phyloP scores from a whole-genome alignment of 495 filamentous ascomycete species.

The Aeminium ludgeri region DNA sequence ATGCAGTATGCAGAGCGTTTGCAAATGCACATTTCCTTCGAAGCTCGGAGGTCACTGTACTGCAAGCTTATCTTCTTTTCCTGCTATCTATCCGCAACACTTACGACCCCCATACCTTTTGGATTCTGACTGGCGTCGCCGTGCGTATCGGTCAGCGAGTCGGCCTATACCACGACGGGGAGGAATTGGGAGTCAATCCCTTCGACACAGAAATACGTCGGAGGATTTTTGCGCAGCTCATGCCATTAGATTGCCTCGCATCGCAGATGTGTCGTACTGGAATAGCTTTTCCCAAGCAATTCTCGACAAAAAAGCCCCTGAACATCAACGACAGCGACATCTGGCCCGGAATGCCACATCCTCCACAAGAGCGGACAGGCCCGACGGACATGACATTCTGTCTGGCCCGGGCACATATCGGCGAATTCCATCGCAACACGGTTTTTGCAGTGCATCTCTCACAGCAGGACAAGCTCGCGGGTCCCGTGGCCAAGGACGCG shows the following conservation, averaged over 20 bases:
- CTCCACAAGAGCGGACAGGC: slow-evolving; percentile 2
- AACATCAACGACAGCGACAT: slow-evolving; percentile 19
- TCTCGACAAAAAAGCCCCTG: slow-evolving; percentile 10
- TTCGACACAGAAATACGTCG: slow-evolving; percentile 16
- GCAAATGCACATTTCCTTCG: slow-evolving; percentile 14
- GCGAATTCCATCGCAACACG: slow-evolving; percentile 8
- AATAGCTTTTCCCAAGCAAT: slow-evolving; percentile 4
- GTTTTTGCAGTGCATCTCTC: not conserved
- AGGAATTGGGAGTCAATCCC: slow-evolving; percentile 10
- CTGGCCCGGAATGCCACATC: slow-evolving; percentile 10
- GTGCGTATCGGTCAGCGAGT: slow-evolving; percentile 14
- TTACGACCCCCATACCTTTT: slow-evolving; percentile 15
- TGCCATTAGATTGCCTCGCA: slow-evolving; percentile 13
- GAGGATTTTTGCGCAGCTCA: slow-evolving; percentile 17
- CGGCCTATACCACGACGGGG: slow-evolving; percentile 15
- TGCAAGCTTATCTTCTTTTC: slow-evolving; percentile 16
- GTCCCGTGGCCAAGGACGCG: not conserved
- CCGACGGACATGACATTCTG: slow-evolving; percentile 18
- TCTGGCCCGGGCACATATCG: slow-evolving; percentile 11
- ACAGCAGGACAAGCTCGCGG: not conserved
- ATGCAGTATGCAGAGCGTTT: slow-evolving; percentile 9
- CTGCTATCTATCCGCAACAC: slow-evolving; percentile 11
- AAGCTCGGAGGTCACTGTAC: slow-evolving; percentile 7
- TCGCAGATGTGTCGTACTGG: slow-evolving; percentile 10
- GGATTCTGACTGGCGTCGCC: slow-evolving; percentile 16